Percentiles rank a stretch among this genome's conserved stretches.
Evolutionary conservation across 108 stramenopile species (phyloP).

Genomic region (Fistulifera solaris): DNA sequence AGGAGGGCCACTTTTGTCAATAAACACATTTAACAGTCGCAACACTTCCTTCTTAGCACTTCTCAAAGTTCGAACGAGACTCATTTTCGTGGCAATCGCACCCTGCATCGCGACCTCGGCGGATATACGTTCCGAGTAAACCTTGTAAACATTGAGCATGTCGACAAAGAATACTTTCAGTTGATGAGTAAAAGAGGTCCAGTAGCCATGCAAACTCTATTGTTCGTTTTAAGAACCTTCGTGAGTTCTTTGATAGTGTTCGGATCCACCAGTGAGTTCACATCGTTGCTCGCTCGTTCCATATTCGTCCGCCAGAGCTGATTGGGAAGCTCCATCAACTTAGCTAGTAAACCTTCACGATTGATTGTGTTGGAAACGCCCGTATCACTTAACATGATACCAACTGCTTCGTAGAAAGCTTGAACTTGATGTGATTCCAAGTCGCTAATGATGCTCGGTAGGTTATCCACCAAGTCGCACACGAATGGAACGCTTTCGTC

Average conservation of each 20-base stretch:
- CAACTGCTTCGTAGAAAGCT: conserved; percentile 98
- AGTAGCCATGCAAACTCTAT: conserved; percentile 79
- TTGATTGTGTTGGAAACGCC: conserved; percentile 79
- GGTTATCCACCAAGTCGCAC: conserved; percentile 84
- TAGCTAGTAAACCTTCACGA: conserved; percentile 65
- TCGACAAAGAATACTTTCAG: conserved; percentile 91
- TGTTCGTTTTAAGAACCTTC: conserved; percentile 94
- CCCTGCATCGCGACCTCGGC: conserved; percentile 87
- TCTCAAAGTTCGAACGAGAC: conserved; percentile 88
- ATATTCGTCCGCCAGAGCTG: conserved; percentile 83
- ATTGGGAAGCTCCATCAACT: conserved; percentile 93
- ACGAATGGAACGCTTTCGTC: conserved; percentile 89
- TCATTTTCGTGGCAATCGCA: conserved; percentile 77
- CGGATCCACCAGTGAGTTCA: conserved; percentile 76
- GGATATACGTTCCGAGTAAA: conserved; percentile 92
- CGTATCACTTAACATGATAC: conserved; percentile 88
- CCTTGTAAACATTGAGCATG: conserved; percentile 96
- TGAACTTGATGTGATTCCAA: conserved; percentile 98
- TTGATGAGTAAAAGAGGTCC: conserved; percentile 93
- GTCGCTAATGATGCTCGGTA: conserved; percentile 88
- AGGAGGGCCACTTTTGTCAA: conserved; percentile 90
- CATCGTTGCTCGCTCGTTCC: conserved; percentile 67
- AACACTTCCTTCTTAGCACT: conserved; percentile 96
- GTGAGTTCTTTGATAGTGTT: conserved; percentile 90
- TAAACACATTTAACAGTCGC: conserved; percentile 84